Conservation (phyloP, 2,329 filamentous ascomycete genomes). For the Botryotinia convoluta region DNA sequence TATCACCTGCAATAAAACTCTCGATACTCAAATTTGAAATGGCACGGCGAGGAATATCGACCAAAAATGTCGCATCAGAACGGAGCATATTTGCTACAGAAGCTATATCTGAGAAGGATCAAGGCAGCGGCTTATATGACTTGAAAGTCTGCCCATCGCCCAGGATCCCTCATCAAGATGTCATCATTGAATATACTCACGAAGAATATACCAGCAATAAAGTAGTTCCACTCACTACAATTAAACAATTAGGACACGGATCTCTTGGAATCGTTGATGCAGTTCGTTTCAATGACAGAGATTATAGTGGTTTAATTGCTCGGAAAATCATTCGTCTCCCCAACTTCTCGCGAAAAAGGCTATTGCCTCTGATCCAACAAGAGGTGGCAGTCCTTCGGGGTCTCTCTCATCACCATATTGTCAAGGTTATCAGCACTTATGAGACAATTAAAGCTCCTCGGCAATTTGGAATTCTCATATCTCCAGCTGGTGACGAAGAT, state of each 20-base stretch:
- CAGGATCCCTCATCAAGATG: not conserved
- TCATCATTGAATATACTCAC: conserved; percentile 18
- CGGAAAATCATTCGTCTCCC: conserved; percentile 25
- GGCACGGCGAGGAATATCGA: not conserved
- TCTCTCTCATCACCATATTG: conserved; percentile 24
- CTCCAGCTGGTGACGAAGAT: conserved; percentile 26
- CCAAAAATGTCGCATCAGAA: not conserved
- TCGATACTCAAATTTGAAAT: not conserved
- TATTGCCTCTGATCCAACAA: conserved; percentile 26
- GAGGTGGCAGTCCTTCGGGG: conserved; percentile 23
- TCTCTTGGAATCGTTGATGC: conserved; percentile 26
- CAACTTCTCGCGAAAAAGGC: conserved; percentile 22
- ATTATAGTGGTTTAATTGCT: conserved; percentile 16
- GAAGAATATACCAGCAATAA: conserved; percentile 21
- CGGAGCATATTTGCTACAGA: not conserved
- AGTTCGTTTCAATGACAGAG: conserved; percentile 12
- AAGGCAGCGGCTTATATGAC: not conserved
- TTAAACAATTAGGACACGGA: conserved; percentile 26
- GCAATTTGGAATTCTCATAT: conserved; percentile 25
- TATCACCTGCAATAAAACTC: not conserved
- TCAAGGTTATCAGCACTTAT: conserved; percentile 25
- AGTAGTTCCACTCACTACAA: conserved; percentile 17
- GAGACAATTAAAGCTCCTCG: conserved; percentile 25
- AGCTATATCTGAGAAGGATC: not conserved
- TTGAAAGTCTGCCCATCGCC: not conserved